phyloP scores from a whole-genome alignment of 2,329 filamentous ascomycete genomes.

The Neopestalotiopsis sp. region DNA sequence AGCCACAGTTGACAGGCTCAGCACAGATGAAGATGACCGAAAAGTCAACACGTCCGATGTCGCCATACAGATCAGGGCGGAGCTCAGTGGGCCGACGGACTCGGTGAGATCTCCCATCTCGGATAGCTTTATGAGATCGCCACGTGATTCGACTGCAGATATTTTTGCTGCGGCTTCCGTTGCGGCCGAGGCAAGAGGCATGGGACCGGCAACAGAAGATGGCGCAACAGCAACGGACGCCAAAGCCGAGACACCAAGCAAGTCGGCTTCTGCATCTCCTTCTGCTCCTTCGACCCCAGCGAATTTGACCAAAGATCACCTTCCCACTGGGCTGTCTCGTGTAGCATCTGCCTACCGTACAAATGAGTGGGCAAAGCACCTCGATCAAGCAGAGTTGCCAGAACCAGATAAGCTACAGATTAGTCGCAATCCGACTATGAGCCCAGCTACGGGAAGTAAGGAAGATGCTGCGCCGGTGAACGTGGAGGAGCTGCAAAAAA shows the following conservation, averaged over 20 bases:
- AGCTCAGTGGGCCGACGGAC: constrained; percentile 34
- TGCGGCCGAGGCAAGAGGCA: constrained; percentile 23
- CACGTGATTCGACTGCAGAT: constrained; percentile 32
- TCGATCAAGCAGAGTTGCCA: constrained; percentile 77
- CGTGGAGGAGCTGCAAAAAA: constrained; percentile 68
- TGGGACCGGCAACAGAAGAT: constrained; percentile 19
- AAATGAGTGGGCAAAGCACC: constrained; percentile 95
- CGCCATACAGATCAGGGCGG: constrained; percentile 46
- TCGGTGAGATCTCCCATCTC: constrained; percentile 20
- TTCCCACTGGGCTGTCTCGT: constrained; percentile 75
- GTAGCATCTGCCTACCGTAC: constrained; percentile 85
- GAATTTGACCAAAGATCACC: constrained; percentile 62
- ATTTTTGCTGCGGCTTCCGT: constrained; percentile 33
- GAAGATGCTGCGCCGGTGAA: constrained; percentile 68
- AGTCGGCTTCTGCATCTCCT: constrained; percentile 27
- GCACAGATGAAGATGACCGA: constrained; percentile 43
- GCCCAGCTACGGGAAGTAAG: constrained; percentile 31
- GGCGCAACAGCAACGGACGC: constrained; percentile 22
- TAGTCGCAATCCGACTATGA: constrained; percentile 42
- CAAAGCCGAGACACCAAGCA: constrained; percentile 25
- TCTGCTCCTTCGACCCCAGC: constrained; percentile 48
- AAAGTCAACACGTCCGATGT: constrained; percentile 27
- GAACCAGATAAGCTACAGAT: constrained; percentile 65
- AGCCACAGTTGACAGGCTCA: constrained; percentile 62
- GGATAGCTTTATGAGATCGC: constrained; percentile 15